Evolutionary conservation across 208 protist genomes (phyloP), one percentile per base, ranked within the genome.

Genomic region (Blechomonas ayalai): DNA sequence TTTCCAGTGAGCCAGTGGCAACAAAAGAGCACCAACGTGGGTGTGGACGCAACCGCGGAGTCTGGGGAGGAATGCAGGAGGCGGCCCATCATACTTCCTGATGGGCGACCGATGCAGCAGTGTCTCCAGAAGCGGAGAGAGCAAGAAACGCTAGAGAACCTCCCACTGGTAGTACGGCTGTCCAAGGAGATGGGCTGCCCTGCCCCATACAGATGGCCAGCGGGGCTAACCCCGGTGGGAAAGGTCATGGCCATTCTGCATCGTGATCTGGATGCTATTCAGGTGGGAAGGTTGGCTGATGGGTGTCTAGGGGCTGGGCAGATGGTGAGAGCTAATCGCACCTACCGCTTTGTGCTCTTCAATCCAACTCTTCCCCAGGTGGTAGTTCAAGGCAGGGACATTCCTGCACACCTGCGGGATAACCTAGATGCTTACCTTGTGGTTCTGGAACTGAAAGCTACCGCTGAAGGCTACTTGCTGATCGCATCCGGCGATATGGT

Each of bases 341-440:
- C 61, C 62, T 89, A 87, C 50, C 64, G 64, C 26, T 92, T 88
- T 43, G 63, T 55, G 23, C 47, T 49, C 26, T 87, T 73, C 66
- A 63, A 92, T 62, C 58, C 52, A 0, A 39, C 75, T 2, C 36
- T 75, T 22, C 83, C 78, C n/a, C 62, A 78, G 41, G 53, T 89
- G 23, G 61, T 48, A 1, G 73, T 92, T 1, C 59, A 67, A 33
- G 78, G 83, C 18, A 36, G 55, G 10, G 64, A 86, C 45, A 89
- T 92, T 51, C 64, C 66, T 8, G 7, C 29, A 2, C 10, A 25
- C 0, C 65, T 73, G 25, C 69, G 72, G 19, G 55, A 51, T 12
- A 51, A 54, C 6, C 47, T 92, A 10, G 31, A 28, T 16, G 45
- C 51, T 7, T 55, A 57, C 24, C 54, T 92, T 29, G 70, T 86